Evolutionary conservation across 2,329 filamentous ascomycete genomes (phyloP).

Genomic region (Sporothrix dimorphospora): DNA sequence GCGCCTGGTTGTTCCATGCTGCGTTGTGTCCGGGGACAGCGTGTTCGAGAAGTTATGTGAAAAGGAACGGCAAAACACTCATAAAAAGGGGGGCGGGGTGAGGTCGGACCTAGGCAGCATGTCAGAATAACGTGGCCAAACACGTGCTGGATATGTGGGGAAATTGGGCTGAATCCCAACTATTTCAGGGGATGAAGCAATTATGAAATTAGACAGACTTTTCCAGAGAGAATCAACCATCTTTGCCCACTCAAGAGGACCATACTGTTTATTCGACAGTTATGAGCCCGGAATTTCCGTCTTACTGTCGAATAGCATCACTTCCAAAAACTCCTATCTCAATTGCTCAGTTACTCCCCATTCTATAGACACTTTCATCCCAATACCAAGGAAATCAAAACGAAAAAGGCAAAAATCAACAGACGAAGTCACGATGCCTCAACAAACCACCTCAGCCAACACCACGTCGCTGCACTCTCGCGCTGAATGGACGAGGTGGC

Average conservation of each 20-base stretch:
- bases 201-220: constrained; percentile 1
- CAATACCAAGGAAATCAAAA: too few species aligned
- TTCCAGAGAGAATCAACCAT: constrained; percentile 4
- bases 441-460: too few species aligned
- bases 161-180: constrained; percentile 1
- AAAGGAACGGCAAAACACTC: constrained; percentile 9
- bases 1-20: constrained; percentile 16
- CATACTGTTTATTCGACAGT: not conserved
- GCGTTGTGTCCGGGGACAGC: constrained; percentile 16
- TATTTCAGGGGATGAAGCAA: constrained; percentile 4
- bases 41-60: constrained; percentile 17
- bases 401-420: too few species aligned
- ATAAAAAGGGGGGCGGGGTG: not conserved
- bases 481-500: too few species aligned
- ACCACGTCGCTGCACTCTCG: too few species aligned
- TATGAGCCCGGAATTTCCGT: too few species aligned
- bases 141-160: not conserved
- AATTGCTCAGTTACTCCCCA: too few species aligned
- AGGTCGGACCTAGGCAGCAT: constrained; percentile 13
- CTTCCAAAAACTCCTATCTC: too few species aligned
- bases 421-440: too few species aligned
- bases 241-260: not conserved
- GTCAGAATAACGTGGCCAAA: not conserved
- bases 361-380: too few species aligned
- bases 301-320: too few species aligned